These are phyloP conservation scores for Aspergillus proliferans DNA, from an alignment of 2,329 filamentous ascomycete genomes.

Conservation along the genomic window DNA sequence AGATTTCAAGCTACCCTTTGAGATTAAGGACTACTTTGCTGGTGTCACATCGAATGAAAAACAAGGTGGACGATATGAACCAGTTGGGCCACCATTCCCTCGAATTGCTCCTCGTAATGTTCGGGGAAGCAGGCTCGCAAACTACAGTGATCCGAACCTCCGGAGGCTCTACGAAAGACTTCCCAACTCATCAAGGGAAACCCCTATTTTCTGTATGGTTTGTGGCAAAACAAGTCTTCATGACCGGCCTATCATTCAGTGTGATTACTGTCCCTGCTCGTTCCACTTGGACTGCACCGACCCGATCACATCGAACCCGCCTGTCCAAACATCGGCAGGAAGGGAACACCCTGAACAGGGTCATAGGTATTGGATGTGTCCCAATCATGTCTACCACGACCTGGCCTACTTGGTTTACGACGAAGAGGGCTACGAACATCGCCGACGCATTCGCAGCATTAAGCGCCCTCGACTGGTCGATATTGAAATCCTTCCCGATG, in stretches of 20 bases:
- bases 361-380: conserved; percentile 76
- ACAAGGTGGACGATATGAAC: conserved; percentile 75
- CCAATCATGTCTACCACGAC: conserved; percentile 75
- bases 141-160: conserved; percentile 25
- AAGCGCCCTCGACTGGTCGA: conserved; percentile 57
- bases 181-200: conserved; percentile 21
- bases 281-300: conserved; percentile 94
- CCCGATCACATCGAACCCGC: conserved; percentile 73
- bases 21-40: conserved; percentile 70
- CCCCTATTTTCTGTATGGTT: conserved; percentile 67
- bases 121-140: conserved; percentile 13
- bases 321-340: conserved; percentile 41
- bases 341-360: conserved; percentile 44
- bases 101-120: conserved; percentile 16
- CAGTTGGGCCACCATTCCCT: conserved; percentile 43
- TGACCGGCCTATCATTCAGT: conserved; percentile 72
- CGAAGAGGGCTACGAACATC: conserved; percentile 45
- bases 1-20: conserved; percentile 64
- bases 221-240: conserved; percentile 63
- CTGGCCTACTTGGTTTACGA: conserved; percentile 47
- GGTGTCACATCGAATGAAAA: conserved; percentile 60
- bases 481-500: conserved; percentile 54
- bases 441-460: conserved; percentile 26
- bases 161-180: conserved; percentile 57
- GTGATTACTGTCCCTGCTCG: conserved; percentile 71